Percentiles rank a stretch among this genome's conserved stretches.
These are phyloP conservation scores for Pistacia atlantica DNA, from an alignment of 345 rosid species.

Conservation along the genomic window DNA sequence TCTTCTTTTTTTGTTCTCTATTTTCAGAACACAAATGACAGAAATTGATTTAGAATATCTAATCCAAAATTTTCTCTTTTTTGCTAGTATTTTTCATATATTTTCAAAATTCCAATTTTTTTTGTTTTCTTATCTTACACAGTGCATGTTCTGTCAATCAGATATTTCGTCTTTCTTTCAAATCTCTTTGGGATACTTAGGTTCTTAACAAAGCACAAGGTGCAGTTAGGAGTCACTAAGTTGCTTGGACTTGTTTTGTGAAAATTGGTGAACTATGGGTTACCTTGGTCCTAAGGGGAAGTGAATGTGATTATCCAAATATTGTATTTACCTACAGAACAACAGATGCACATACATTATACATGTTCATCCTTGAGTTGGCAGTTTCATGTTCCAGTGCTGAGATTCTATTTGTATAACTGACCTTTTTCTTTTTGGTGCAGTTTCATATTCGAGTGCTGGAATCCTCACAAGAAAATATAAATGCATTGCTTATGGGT, in stretches of 20 bases:
- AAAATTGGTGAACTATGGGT: background rate
- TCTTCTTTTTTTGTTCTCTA: background rate
- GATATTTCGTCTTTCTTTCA: background rate
- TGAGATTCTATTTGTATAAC: constrained; percentile 7
- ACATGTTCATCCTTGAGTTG: background rate
- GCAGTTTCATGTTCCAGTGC: background rate
- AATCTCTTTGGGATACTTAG: background rate
- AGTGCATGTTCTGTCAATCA: background rate
- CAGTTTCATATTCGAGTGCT: constrained; percentile 89
- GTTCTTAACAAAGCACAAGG: background rate
- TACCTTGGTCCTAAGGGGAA: background rate
- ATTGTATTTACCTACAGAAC: background rate
- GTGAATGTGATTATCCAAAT: background rate
- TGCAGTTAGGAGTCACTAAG: background rate
- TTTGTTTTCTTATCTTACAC: background rate
- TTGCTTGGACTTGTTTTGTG: background rate
- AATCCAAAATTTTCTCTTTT: too few relatives aligned
- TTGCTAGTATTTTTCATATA: background rate
- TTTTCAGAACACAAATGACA: too few relatives aligned
- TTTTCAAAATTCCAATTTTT: background rate
- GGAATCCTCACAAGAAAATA: constrained; percentile 73
- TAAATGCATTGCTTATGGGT: constrained; percentile 65
- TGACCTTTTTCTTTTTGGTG: constrained; percentile 17
- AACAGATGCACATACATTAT: background rate
- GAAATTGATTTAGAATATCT: too few relatives aligned